phyloP scores from a whole-genome alignment of 768 basidiomycete species.

The Scleroderma citrinum region DNA sequence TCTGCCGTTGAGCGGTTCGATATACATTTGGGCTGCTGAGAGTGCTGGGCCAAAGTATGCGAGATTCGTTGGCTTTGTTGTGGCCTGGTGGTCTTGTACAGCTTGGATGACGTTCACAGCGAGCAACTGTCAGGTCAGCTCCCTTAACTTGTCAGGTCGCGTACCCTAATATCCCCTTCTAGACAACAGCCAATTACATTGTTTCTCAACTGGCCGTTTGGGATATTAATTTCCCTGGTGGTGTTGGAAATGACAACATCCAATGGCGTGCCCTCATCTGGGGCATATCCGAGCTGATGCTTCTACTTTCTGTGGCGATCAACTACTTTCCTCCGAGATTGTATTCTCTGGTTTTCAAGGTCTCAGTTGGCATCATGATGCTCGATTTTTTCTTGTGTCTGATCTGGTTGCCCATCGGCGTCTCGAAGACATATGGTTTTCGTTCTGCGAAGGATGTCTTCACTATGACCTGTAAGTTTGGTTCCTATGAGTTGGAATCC shows the following conservation, averaged over 20 bases:
- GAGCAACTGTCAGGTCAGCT: constrained; percentile 73
- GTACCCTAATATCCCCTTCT: constrained; percentile 2
- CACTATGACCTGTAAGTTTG: constrained; percentile 63
- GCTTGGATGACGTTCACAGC: constrained; percentile 97
- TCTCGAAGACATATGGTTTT: constrained; percentile 85
- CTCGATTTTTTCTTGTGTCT: constrained; percentile 84
- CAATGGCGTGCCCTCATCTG: constrained; percentile 86
- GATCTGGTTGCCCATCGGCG: constrained; percentile 92
- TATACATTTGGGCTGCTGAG: constrained; percentile 93
- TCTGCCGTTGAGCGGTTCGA: constrained; percentile 80
- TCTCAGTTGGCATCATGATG: constrained; percentile 69
- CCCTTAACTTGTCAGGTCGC: not conserved
- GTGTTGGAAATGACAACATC: constrained; percentile 59
- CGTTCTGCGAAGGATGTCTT: constrained; percentile 80
- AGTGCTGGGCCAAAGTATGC: constrained; percentile 86
- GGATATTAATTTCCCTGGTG: constrained; percentile 80
- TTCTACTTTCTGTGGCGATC: constrained; percentile 68
- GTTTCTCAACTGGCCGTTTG: constrained; percentile 79
- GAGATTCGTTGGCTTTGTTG: constrained; percentile 81
- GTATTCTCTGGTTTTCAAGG: constrained; percentile 74
- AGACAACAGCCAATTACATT: constrained; percentile 88
- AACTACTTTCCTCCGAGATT: constrained; percentile 77
- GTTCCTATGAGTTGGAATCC: constrained; percentile 30
- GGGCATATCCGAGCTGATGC: constrained; percentile 69
- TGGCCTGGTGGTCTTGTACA: constrained; percentile 90